phyloP scores from a whole-genome alignment of 1,139 yeast genomes.

The Yueomyces sp. region DNA sequence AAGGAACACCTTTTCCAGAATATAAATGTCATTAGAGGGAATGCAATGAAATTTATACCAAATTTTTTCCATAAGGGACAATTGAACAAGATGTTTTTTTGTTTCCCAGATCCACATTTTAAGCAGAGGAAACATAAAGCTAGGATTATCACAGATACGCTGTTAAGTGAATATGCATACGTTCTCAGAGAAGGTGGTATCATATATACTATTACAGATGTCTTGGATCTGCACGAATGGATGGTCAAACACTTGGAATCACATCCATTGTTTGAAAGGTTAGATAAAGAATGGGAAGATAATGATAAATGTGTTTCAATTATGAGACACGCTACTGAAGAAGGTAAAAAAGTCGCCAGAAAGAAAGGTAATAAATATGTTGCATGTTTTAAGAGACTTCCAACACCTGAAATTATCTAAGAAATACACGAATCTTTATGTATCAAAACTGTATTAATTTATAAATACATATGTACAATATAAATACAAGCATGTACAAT shows the following conservation, averaged over 20 bases:
- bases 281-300: conserved; percentile 66
- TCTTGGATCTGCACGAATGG: conserved; percentile 87
- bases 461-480: too few species aligned
- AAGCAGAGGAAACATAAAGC: conserved; percentile 96
- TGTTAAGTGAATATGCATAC: conserved; percentile 84
- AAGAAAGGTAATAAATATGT: conserved; percentile 78
- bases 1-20: conserved; percentile 45
- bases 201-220: conserved; percentile 91
- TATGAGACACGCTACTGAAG: conserved; percentile 90
- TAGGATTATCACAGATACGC: conserved; percentile 80
- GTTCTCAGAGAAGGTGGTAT: conserved; percentile 80
- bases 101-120: conserved; percentile 99
- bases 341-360: conserved; percentile 90
- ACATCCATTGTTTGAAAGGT: conserved; percentile 83
- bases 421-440: too few species aligned
- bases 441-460: too few species aligned
- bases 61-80: conserved; percentile 78
- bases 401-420: conserved; percentile 34
- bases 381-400: conserved; percentile 75
- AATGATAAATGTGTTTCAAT: conserved; percentile 70
- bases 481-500: too few species aligned
- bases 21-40: conserved; percentile 82
- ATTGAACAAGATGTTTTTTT: conserved; percentile 83
- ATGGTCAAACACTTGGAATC: conserved; percentile 85
- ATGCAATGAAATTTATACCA: conserved; percentile 95